These are phyloP conservation scores for Backusella mclennaniae DNA, from an alignment of 192 early-diverging fungal genomes.

Conservation along the genomic window DNA sequence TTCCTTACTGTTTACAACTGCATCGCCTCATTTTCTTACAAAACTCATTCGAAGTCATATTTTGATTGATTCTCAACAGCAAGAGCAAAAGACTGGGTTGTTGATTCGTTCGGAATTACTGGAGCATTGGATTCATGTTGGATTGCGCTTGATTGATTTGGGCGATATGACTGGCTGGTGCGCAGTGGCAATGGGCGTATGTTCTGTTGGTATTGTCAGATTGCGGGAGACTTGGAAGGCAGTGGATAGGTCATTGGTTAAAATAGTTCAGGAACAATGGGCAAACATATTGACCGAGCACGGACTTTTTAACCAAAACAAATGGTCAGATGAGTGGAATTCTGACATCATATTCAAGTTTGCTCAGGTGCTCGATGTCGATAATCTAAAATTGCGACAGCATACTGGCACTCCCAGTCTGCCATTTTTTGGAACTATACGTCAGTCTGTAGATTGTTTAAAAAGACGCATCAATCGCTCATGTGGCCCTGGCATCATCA, in stretches of 20 bases:
- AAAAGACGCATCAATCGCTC: slow-evolving; percentile 38
- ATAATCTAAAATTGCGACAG: not conserved
- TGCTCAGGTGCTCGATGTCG: not conserved
- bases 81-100: slow-evolving; percentile 11
- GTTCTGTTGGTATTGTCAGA: slow-evolving; percentile 62
- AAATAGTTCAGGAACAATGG: slow-evolving; percentile 56
- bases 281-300: slow-evolving; percentile 53
- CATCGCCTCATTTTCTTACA: slow-evolving; percentile 71
- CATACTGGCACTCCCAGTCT: slow-evolving; percentile 26
- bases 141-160: slow-evolving; percentile 47
- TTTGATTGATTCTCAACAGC: slow-evolving; percentile 50
- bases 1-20: slow-evolving; percentile 47
- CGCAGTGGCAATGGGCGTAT: slow-evolving; percentile 65
- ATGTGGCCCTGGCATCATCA: slow-evolving; percentile 24
- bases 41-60: slow-evolving; percentile 67
- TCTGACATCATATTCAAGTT: not conserved
- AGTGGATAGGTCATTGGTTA: slow-evolving; percentile 47
- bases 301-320: slow-evolving; percentile 50
- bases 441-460: slow-evolving; percentile 48
- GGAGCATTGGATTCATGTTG: slow-evolving; percentile 69
- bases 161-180: slow-evolving; percentile 67
- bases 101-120: slow-evolving; percentile 49
- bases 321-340: slow-evolving; percentile 33
- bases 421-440: slow-evolving; percentile 65
- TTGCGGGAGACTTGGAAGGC: slow-evolving; percentile 70